Evolutionary conservation across 805 yeast species (phyloP).

Genomic region (Lipomyces orientalis): DNA sequence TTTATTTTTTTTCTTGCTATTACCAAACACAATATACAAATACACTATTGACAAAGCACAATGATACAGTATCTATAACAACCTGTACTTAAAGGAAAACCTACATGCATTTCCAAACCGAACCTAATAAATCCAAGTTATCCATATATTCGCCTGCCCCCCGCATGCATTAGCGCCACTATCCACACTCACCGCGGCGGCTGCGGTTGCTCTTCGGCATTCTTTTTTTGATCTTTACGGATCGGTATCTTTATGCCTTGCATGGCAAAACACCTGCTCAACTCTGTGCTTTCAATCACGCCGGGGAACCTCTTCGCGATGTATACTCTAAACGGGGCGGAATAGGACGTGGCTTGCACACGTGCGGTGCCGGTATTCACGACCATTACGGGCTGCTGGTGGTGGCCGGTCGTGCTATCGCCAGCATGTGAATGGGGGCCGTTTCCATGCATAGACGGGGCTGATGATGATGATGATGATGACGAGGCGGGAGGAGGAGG

Average conservation of each 20-base stretch:
- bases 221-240: slow-evolving; percentile 40
- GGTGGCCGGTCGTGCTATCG: slow-evolving; percentile 1
- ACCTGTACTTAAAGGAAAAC: not conserved
- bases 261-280: slow-evolving; percentile 51
- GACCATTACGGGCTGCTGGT: slow-evolving; percentile 29
- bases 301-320: slow-evolving; percentile 56
- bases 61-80: not conserved
- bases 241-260: slow-evolving; percentile 54
- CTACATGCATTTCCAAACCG: not conserved
- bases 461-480: slow-evolving; percentile 12
- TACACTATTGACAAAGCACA: not conserved
- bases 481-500: slow-evolving; percentile 9
- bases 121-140: not conserved
- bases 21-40: not conserved
- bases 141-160: not conserved
- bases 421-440: not conserved
- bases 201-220: not conserved
- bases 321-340: slow-evolving; percentile 49
- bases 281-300: slow-evolving; percentile 50
- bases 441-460: not conserved
- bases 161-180: not conserved
- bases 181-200: not conserved
- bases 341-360: slow-evolving; percentile 44
- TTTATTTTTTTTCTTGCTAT: not conserved
- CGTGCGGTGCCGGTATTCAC: slow-evolving; percentile 37